Conservation (phyloP, 2,329 filamentous ascomycete genomes). For the Myriosclerotinia duriaeana region DNA sequence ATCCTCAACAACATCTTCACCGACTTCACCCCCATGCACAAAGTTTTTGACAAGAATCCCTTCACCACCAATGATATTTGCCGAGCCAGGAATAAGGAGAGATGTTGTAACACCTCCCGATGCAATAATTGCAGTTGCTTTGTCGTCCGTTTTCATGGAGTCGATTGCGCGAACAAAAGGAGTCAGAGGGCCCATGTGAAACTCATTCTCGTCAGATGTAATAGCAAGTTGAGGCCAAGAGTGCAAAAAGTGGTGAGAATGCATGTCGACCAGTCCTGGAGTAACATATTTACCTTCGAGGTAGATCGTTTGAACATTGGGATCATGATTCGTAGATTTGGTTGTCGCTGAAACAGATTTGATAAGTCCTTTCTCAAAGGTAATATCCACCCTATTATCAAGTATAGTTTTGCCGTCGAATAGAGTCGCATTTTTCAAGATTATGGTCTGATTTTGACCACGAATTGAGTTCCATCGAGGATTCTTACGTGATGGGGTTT, state of each 20-base stretch:
- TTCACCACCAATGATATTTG: slow-evolving; percentile 50
- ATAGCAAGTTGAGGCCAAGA: slow-evolving; percentile 42
- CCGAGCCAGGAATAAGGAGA: slow-evolving; percentile 48
- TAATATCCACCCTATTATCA: slow-evolving; percentile 42
- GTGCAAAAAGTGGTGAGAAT: slow-evolving; percentile 45
- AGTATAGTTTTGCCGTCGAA: slow-evolving; percentile 46
- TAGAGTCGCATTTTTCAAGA: slow-evolving; percentile 46
- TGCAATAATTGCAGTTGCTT: slow-evolving; percentile 43
- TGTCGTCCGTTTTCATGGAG: slow-evolving; percentile 46
- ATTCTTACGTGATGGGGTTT: slow-evolving; percentile 39
- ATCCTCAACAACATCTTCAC: slow-evolving; percentile 46
- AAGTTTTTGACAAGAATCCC: slow-evolving; percentile 46
- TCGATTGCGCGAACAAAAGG: slow-evolving; percentile 45
- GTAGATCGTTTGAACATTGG: slow-evolving; percentile 36
- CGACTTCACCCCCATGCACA: slow-evolving; percentile 40
- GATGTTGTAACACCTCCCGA: slow-evolving; percentile 49
- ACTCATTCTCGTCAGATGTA: slow-evolving; percentile 44
- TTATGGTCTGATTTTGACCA: slow-evolving; percentile 43
- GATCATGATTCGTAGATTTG: slow-evolving; percentile 22
- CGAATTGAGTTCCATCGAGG: slow-evolving; percentile 45
- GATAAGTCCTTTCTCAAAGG: slow-evolving; percentile 45
- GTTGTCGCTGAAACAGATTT: slow-evolving; percentile 36
- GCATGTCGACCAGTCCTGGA: slow-evolving; percentile 49
- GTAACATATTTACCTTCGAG: slow-evolving; percentile 46
- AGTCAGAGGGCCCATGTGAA: slow-evolving; percentile 43